Base-by-base conservation (phyloP, 2,329 filamentous ascomycete genomes). In the Phyllosticta capitalensis region DNA sequence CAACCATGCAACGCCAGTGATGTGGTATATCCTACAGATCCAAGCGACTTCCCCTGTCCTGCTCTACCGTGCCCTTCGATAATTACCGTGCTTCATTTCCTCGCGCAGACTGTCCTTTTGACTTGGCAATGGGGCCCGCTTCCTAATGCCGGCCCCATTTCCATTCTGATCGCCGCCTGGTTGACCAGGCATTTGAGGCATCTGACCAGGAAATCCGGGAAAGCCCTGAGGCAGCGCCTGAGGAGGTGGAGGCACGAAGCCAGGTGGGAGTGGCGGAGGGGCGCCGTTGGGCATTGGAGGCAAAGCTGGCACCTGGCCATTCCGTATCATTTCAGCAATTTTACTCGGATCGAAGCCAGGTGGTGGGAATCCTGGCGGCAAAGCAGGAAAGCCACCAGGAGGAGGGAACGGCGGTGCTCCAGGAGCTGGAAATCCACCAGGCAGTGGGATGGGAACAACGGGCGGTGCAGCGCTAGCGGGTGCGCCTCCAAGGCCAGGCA, bases 91-190 rank as follows among this genome's bases (percentile, higher is more conserved):
- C 63, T 81, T 81, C 78, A 92, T 90, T 72, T 92, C 89, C 71
- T 87, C 83, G 65, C 86, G 83, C 65, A 95, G 74, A 65, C 88
- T 92, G 70, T 94, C 90, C 68, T 89, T 84, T 73, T 95, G 90
- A 69, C 89, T 92, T 0, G 90, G 90, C 51, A 95, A 74, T 9
- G 89, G 90, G 5, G 82, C 89, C 62, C 86, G 76, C 65, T 77
- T 79, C 61, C 87, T 80, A 19, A 84, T 67, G 38, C 68, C 67
- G 17, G 63, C 69, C 53, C 63, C 70, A 19, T 67, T 61, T 21
- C 55, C 60, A 26, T 22, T 48, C n/a, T 26, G 10, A 28, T 52
- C 20, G 21, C 51, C 28, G 9, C 33, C 22, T 22, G 57, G 54
- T 12, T 38, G 50, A 6, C 9, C 33, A 9, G 54, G 59, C 59